Conservation (phyloP, 192 early-diverging fungal species). For the Gryganskiella cystojenkinii region DNA sequence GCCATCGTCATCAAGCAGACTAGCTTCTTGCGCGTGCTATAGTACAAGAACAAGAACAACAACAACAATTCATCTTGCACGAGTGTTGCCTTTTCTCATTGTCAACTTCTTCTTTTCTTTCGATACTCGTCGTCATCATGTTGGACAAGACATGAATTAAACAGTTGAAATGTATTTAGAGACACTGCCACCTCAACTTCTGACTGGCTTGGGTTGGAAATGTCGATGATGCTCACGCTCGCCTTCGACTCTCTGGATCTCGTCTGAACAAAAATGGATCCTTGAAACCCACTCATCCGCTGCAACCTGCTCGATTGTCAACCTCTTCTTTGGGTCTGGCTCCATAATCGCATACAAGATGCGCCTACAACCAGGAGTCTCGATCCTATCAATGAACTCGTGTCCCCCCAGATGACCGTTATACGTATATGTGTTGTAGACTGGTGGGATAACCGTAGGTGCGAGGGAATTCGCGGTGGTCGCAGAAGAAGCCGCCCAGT, state of each 20-base stretch:
- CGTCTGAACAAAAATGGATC: constrained; percentile 66
- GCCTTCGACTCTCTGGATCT: constrained; percentile 13
- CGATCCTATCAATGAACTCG: constrained; percentile 79
- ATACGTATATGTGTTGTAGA: constrained; percentile 63
- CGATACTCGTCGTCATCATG: too few species aligned
- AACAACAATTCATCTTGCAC: too few species aligned
- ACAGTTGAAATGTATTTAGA: too few species aligned
- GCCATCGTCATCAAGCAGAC: too few species aligned
- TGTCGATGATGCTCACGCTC: not conserved
- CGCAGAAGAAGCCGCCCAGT: not conserved
- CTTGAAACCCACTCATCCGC: constrained; percentile 79
- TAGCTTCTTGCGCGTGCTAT: too few species aligned
- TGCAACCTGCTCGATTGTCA: constrained; percentile 77
- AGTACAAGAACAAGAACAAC: too few species aligned
- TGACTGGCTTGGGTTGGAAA: too few species aligned
- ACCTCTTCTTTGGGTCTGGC: constrained; percentile 75
- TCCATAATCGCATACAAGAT: constrained; percentile 84
- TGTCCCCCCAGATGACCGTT: constrained; percentile 61
- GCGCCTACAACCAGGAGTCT: constrained; percentile 66
- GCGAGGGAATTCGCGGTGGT: not conserved
- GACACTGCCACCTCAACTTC: too few species aligned
- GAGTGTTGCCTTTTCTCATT: too few species aligned
- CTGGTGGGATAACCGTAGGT: not conserved
- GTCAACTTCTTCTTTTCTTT: too few species aligned
- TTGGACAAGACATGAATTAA: too few species aligned